Evolutionary conservation across 2,329 filamentous ascomycete genomes (phyloP), one percentile per base, ranked within the genome.

Genomic region (Pezicula neosporulosa): DNA sequence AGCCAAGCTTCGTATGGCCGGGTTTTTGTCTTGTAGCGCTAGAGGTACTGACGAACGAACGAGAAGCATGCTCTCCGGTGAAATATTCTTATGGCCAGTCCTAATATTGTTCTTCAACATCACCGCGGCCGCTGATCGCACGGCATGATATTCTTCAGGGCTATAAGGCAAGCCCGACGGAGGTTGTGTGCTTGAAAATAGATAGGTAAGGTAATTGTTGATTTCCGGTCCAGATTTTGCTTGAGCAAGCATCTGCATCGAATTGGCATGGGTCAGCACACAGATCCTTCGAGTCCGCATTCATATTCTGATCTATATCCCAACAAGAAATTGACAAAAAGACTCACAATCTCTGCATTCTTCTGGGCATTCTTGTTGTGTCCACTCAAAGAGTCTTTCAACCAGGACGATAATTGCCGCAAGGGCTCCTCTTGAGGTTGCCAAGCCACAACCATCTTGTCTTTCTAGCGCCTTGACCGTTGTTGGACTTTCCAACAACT

Each of bases 91-190:
- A 76, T 89, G 93, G 39, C 83, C 78, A 44, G 81, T 73, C 66
- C 83, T 87, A 68, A 97, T 81, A 66, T 95, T 91, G 72, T 97
- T 97, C 75, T 97, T 99, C 59, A 99, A 80, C 83, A 97, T 94
- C 65, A 97, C 85, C 50, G 89, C 92, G 24, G 93, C 92, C 10
- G 93, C 89, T 54, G 89, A 89, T 57, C 94, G 87, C 55, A 96
- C 86, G 47, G 90, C 74, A 68, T 87, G 81, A 73, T 90, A 86
- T 66, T 89, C 77, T 57, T 78, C 66, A 59, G 76, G 64, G 48
- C 77, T 80, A 61, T 82, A 80, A 60, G 76, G 75, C 66, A 89
- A 74, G 56, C 77, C 83, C 51, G 76, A 71, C 44, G 87, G 82
- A 47, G 78, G 75, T 57, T 84, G 78, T 51, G 82, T 69, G 62